Percentiles rank a stretch among this genome's conserved stretches.
These are phyloP conservation scores for Boletus fagicola DNA, from an alignment of 768 basidiomycete genomes.

Conservation along the genomic window DNA sequence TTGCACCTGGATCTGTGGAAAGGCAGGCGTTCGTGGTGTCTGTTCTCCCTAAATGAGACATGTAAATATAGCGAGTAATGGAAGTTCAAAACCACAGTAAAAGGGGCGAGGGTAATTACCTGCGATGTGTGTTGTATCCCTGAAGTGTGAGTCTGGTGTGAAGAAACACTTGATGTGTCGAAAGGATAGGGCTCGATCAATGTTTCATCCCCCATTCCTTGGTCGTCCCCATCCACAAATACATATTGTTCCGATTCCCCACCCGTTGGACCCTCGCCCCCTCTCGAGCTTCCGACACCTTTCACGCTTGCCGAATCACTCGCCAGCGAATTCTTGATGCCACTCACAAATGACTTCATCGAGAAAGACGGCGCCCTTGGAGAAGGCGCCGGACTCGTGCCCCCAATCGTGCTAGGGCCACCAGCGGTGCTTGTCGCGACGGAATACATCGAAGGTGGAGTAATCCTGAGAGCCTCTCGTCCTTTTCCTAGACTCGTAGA, in stretches of 20 bases:
- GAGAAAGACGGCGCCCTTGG: slow-evolving; percentile 22
- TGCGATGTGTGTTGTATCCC: slow-evolving; percentile 9
- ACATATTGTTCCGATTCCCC: slow-evolving; percentile 27
- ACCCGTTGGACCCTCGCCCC: neutral
- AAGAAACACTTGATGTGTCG: slow-evolving; percentile 24
- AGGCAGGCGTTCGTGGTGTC: slow-evolving; percentile 18
- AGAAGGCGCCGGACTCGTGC: slow-evolving; percentile 12
- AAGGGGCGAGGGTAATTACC: slow-evolving; percentile 8
- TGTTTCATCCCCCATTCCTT: slow-evolving; percentile 16
- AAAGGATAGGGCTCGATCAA: slow-evolving; percentile 22
- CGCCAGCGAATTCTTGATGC: slow-evolving; percentile 18
- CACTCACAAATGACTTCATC: slow-evolving; percentile 22
- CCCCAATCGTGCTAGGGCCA: neutral
- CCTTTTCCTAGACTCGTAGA: slow-evolving; percentile 22
- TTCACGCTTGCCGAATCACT: slow-evolving; percentile 14
- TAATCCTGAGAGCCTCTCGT: slow-evolving; percentile 2
- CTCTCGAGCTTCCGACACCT: slow-evolving; percentile 1
- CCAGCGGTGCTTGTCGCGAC: neutral
- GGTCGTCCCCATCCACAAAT: slow-evolving; percentile 24
- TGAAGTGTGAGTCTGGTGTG: slow-evolving; percentile 18
- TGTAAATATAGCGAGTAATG: neutral
- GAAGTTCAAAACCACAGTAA: neutral
- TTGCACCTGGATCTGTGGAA: slow-evolving; percentile 28
- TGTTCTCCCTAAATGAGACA: slow-evolving; percentile 11
- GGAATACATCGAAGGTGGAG: slow-evolving; percentile 19